These are phyloP conservation scores for Circinella minor DNA, from an alignment of 371 early-diverging fungal genomes.

Conservation along the genomic window DNA sequence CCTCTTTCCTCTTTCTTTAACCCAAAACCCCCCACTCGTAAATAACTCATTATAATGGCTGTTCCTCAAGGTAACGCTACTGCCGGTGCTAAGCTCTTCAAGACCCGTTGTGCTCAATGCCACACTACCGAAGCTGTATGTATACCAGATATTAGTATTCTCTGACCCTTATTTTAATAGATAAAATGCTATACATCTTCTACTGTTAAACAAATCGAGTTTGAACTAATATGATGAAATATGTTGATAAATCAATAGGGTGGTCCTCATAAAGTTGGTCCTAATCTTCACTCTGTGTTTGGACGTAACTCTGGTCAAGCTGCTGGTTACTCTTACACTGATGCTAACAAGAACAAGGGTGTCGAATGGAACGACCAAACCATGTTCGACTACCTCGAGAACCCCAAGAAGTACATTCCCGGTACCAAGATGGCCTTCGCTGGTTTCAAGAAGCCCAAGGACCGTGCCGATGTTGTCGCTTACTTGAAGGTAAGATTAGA, in stretches of 20 bases:
- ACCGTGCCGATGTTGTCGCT: slow-evolving; percentile 88
- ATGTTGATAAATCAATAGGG: slow-evolving; percentile 44
- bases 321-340: slow-evolving; percentile 91
- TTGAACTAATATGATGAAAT: background rate
- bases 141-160: slow-evolving; percentile 3
- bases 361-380: slow-evolving; percentile 89
- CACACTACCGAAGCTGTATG: slow-evolving; percentile 91
- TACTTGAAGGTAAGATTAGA: slow-evolving; percentile 78
- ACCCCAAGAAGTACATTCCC: slow-evolving; percentile 98
- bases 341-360: slow-evolving; percentile 90
- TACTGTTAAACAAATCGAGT: background rate
- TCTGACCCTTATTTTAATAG: too few species aligned
- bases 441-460: slow-evolving; percentile 97
- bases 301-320: slow-evolving; percentile 90
- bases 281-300: slow-evolving; percentile 93
- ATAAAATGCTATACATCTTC: background rate
- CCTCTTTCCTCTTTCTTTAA: slow-evolving; percentile 23
- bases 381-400: slow-evolving; percentile 89
- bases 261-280: slow-evolving; percentile 94
- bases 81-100: slow-evolving; percentile 97
- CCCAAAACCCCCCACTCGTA: slow-evolving; percentile 27
- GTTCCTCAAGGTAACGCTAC: slow-evolving; percentile 50
- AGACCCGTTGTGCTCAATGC: slow-evolving; percentile 98
- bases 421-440: slow-evolving; percentile 99
- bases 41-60: slow-evolving; percentile 22